Evolutionary conservation across 768 basidiomycete species (phyloP).

Genomic region (Polyporus arcularius): DNA sequence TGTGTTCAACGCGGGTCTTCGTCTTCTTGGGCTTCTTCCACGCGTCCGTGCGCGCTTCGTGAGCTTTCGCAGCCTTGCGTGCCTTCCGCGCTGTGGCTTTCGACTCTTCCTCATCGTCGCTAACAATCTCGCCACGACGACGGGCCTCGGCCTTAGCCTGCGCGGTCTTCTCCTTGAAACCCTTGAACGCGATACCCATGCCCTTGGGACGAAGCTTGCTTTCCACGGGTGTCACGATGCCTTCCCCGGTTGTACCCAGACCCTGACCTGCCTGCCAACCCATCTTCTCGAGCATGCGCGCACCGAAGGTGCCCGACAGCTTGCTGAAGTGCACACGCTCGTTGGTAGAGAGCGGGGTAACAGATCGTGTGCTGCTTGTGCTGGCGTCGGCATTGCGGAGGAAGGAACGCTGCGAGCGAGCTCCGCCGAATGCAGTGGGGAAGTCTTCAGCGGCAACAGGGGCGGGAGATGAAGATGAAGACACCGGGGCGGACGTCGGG

Average conservation of each 20-base stretch:
- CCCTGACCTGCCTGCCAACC: constrained; percentile 89
- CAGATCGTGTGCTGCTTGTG: constrained; percentile 29
- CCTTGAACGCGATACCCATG: constrained; percentile 85
- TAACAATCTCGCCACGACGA: constrained; percentile 70
- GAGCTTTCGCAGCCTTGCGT: constrained; percentile 56
- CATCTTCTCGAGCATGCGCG: constrained; percentile 91
- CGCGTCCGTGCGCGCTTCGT: constrained; percentile 64
- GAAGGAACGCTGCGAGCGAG: constrained; percentile 51
- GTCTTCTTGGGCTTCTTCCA: constrained; percentile 89
- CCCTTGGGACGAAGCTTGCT: constrained; percentile 81
- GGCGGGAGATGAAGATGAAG: constrained; percentile 43
- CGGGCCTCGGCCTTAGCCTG: constrained; percentile 81
- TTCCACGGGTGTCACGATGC: constrained; percentile 88
- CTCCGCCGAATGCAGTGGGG: constrained; percentile 42
- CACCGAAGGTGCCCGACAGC: constrained; percentile 76
- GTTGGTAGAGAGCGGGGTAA: constrained; percentile 54
- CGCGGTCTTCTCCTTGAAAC: constrained; percentile 86
- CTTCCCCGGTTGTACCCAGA: constrained; percentile 71
- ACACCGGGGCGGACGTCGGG: constrained; percentile 43
- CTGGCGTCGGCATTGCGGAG: constrained; percentile 48
- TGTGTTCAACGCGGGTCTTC: constrained; percentile 87
- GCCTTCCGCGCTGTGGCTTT: constrained; percentile 41
- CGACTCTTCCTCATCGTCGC: constrained; percentile 67
- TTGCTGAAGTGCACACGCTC: constrained; percentile 86
- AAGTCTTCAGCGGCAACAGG: constrained; percentile 41